Evolutionary conservation across 1,284 basidiomycete species (phyloP).

Genomic region (Phenoliferia sp.): DNA sequence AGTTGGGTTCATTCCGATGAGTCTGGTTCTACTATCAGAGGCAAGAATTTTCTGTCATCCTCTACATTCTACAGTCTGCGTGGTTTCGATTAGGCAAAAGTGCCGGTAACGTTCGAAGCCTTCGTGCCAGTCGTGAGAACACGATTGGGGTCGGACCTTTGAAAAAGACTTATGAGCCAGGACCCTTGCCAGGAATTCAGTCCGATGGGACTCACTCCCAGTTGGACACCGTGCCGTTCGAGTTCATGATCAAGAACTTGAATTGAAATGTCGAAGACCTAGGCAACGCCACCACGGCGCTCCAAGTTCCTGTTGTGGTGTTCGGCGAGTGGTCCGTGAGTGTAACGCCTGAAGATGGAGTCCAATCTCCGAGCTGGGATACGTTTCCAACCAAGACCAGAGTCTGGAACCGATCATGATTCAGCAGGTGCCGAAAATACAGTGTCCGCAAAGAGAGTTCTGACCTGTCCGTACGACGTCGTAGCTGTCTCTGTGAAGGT

Average conservation of each 20-base stretch:
- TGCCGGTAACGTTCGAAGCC: too few relatives aligned
- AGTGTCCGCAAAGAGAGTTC: background rate
- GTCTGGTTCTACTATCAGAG: too few relatives aligned
- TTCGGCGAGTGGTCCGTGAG: slow-evolving; percentile 38
- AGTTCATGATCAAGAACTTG: slow-evolving; percentile 63
- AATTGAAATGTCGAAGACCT: slow-evolving; percentile 53
- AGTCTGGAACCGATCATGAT: slow-evolving; percentile 47
- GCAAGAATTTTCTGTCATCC: too few relatives aligned
- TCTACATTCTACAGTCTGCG: too few relatives aligned
- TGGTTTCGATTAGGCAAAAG: too few relatives aligned
- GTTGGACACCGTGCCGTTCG: slow-evolving; percentile 45
- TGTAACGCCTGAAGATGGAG: slow-evolving; percentile 43
- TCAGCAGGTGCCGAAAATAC: too few relatives aligned
- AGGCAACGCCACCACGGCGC: slow-evolving; percentile 51
- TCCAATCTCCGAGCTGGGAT: slow-evolving; percentile 54
- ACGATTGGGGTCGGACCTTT: too few relatives aligned
- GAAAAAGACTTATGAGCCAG: too few relatives aligned
- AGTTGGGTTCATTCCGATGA: too few relatives aligned
- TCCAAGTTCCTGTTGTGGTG: slow-evolving; percentile 46
- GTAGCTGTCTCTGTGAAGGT: slow-evolving; percentile 55
- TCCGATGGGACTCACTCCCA: too few relatives aligned
- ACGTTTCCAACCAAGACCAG: slow-evolving; percentile 58
- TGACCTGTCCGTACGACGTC: slow-evolving; percentile 38
- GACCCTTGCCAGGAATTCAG: too few relatives aligned
- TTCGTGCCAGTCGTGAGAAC: too few relatives aligned